Evolutionary conservation across 2,329 filamentous ascomycete species (phyloP).

Genomic region (Exserohilum turcica): DNA sequence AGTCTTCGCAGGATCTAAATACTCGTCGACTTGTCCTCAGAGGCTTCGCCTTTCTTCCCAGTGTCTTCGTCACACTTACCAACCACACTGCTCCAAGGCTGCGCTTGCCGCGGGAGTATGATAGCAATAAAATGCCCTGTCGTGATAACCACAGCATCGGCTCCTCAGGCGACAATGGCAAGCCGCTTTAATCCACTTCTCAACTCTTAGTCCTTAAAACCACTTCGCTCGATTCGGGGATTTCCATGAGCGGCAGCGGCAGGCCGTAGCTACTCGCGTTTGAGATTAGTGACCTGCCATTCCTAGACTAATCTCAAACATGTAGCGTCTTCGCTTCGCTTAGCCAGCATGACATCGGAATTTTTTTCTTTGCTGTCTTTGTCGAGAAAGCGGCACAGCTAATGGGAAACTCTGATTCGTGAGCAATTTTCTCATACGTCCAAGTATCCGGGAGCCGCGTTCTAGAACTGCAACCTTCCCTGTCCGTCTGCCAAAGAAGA

Average conservation of each 20-base stretch:
- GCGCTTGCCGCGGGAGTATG: background rate
- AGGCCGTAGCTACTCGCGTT: slow-evolving; percentile 18
- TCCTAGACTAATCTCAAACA: too few species aligned
- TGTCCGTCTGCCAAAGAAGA: too few species aligned
- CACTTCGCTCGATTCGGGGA: background rate
- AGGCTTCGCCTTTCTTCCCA: background rate
- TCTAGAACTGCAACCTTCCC: too few species aligned
- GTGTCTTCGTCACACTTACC: background rate
- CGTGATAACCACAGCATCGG: background rate
- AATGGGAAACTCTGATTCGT: too few species aligned
- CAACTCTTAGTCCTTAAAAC: background rate
- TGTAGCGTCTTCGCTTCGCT: too few species aligned
- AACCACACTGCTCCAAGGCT: background rate
- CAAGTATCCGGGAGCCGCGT: too few species aligned
- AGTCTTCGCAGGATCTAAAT: background rate
- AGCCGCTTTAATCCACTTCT: background rate
- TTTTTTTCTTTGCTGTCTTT: too few species aligned
- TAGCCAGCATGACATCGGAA: too few species aligned
- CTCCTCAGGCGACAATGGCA: background rate
- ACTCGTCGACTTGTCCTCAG: background rate
- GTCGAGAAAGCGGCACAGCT: too few species aligned
- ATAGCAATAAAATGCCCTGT: background rate
- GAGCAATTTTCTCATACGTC: too few species aligned
- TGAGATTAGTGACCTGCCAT: slow-evolving; percentile 6
- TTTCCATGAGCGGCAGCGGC: slow-evolving; percentile 12